Evolutionary conservation across 2,329 filamentous ascomycete genomes (phyloP).

Genomic region (Fusarium piperis): DNA sequence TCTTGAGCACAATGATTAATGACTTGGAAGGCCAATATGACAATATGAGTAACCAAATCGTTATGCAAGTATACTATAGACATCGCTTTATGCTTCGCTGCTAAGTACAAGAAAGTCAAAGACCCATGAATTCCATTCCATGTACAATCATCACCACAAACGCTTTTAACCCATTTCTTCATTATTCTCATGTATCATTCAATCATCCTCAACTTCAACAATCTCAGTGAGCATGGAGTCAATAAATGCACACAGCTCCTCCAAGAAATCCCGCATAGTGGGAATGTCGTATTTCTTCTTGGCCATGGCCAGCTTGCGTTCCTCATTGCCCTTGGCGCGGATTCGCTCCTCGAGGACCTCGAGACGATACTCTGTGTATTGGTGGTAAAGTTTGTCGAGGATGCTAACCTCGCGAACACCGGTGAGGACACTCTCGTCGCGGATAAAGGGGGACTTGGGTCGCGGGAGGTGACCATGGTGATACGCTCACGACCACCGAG

Average conservation of each 20-base stretch:
- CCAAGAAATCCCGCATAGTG: not conserved
- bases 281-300: constrained; percentile 11
- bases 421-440: constrained; percentile 46
- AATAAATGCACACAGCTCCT: constrained; percentile 1
- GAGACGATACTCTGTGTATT: constrained; percentile 7
- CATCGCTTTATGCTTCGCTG: not conserved
- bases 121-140: not conserved
- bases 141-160: not conserved
- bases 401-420: constrained; percentile 4
- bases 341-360: constrained; percentile 9
- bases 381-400: not conserved
- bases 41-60: not conserved
- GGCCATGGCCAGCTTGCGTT: not conserved
- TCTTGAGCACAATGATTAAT: no score
- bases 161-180: not conserved
- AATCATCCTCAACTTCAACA: constrained; percentile 6
- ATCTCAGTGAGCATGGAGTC: constrained; percentile 2
- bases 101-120: not conserved
- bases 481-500: constrained; percentile 55
- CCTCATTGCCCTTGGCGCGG: not conserved
- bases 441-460: constrained; percentile 49
- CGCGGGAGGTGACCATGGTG: constrained; percentile 58
- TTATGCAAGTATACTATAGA: not conserved
- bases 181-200: not conserved
- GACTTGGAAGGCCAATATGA: not conserved